Evolutionary conservation across 345 rosid species (phyloP).

Genomic region (Eucalyptus cloeziana): DNA sequence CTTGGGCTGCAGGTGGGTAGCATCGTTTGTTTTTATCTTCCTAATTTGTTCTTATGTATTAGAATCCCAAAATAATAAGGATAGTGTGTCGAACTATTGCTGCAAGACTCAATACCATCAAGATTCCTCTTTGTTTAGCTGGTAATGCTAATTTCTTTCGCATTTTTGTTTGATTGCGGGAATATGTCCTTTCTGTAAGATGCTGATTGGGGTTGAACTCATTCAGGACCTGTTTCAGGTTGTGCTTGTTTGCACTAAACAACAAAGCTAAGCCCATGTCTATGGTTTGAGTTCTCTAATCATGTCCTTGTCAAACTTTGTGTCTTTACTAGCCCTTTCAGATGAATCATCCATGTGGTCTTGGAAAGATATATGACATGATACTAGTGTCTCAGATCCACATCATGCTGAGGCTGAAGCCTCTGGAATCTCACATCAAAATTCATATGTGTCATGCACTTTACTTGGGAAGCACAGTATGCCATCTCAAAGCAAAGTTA

Average conservation of each 20-base stretch:
- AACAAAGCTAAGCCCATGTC: neutral
- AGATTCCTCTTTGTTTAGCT: neutral
- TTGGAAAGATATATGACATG: neutral
- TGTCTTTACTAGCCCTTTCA: neutral
- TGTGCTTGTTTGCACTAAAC: neutral
- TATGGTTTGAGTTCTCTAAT: neutral
- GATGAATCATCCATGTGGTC: neutral
- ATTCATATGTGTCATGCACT: neutral
- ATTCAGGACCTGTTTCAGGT: neutral
- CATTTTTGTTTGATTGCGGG: neutral
- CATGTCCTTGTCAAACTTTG: neutral
- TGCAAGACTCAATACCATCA: neutral
- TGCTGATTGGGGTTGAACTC: neutral
- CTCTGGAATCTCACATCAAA: neutral
- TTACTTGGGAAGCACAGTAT: neutral
- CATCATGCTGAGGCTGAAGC: neutral
- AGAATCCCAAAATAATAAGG: neutral
- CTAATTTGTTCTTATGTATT: neutral
- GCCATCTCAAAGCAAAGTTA: neutral
- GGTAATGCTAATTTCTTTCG: neutral
- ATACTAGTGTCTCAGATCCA: neutral
- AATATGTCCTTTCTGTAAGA: neutral
- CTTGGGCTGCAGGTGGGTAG: constrained; percentile 63
- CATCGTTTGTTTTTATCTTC: neutral
- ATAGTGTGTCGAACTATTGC: neutral